phyloP scores from a whole-genome alignment of 306 rosid species.

The Prunus padus region DNA sequence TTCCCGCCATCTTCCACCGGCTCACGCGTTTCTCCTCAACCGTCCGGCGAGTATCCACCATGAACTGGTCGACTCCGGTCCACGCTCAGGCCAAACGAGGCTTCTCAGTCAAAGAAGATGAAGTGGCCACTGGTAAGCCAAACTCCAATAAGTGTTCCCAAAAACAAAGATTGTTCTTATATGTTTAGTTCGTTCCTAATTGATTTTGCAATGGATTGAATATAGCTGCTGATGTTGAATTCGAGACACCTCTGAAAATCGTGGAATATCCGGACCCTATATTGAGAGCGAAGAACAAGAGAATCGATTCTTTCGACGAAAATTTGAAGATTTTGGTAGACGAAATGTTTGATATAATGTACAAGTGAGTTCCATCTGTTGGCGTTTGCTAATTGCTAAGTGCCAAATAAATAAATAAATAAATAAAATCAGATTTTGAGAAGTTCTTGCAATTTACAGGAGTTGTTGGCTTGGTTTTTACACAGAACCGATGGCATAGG shows the following conservation, averaged over 20 bases:
- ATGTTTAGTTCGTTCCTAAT: not conserved
- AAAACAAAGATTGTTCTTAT: conserved; percentile 2
- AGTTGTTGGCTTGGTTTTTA: conserved; percentile 50
- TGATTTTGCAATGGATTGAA: not conserved
- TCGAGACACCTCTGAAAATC: conserved; percentile 63
- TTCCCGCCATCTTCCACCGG: conserved; percentile 35
- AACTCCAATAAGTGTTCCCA: not conserved
- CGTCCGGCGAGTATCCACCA: conserved; percentile 22
- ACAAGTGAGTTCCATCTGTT: conserved; percentile 48
- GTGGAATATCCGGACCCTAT: conserved; percentile 77
- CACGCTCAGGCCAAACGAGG: conserved; percentile 53
- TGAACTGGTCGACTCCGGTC: conserved; percentile 21
- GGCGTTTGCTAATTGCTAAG: not conserved
- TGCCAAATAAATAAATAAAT: no score
- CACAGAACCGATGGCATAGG: conserved; percentile 95
- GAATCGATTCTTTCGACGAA: conserved; percentile 64
- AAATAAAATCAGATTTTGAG: conserved; percentile 18
- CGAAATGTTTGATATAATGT: conserved; percentile 94
- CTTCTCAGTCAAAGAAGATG: conserved; percentile 44
- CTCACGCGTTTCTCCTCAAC: conserved; percentile 25
- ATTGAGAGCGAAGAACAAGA: conserved; percentile 73
- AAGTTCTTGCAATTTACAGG: conserved; percentile 38
- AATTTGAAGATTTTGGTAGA: conserved; percentile 64
- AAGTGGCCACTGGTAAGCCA: conserved; percentile 64
- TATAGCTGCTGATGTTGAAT: conserved; percentile 64